Percentiles rank a stretch among this genome's conserved stretches.
These are phyloP conservation scores for Bothriochloa decipiens DNA, from an alignment of 176 grass and related monocot species.

Conservation along the genomic window DNA sequence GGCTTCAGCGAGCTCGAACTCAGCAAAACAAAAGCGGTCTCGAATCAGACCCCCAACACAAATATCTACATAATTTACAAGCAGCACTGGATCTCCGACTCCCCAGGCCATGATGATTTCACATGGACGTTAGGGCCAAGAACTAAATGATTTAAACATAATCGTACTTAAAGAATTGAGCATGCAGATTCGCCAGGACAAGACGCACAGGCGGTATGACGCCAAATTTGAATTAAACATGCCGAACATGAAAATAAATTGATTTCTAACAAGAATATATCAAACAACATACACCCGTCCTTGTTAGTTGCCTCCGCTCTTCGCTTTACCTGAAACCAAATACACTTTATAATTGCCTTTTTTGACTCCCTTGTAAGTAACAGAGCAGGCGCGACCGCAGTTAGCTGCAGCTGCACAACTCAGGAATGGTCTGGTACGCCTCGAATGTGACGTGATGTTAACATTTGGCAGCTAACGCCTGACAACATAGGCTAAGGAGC, in stretches of 20 bases:
- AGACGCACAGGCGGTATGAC: neutral
- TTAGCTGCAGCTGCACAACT: constrained; percentile 49
- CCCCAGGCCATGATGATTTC: too few species aligned
- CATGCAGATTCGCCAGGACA: neutral
- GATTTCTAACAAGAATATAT: constrained; percentile 24
- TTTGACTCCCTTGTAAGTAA: constrained; percentile 6
- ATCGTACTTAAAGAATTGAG: neutral
- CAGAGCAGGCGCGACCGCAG: constrained; percentile 19
- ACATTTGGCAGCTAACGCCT: constrained; percentile 22
- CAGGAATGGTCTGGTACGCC: constrained; percentile 31
- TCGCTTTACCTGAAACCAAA: neutral
- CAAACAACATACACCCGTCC: constrained; percentile 38
- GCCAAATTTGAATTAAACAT: neutral
- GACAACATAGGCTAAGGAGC: constrained; percentile 15
- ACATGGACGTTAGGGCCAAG: too few species aligned
- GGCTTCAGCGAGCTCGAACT: too few species aligned
- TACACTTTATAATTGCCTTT: constrained; percentile 43
- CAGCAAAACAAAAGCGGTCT: neutral
- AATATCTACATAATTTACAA: neutral
- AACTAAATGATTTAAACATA: neutral
- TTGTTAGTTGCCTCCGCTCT: constrained; percentile 29
- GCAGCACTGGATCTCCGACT: neutral
- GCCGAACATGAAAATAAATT: neutral
- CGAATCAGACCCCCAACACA: neutral
- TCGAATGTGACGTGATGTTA: constrained; percentile 1